Evolutionary conservation across 2,329 filamentous ascomycete genomes (phyloP), one percentile per base, ranked within the genome.

Genomic region (Nigrospora osmanthi): DNA sequence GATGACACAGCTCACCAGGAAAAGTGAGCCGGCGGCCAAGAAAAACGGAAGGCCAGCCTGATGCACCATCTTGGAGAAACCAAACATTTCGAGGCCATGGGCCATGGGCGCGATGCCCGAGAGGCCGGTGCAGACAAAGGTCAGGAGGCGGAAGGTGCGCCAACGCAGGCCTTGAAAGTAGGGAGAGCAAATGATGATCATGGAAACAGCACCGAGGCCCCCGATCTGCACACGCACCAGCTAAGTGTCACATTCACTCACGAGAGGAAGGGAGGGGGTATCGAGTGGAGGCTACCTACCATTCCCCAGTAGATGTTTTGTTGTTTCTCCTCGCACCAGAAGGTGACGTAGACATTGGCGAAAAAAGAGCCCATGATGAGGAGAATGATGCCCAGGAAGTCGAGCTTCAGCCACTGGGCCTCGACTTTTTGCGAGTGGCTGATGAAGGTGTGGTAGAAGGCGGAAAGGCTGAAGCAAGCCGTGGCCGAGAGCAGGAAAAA

Each of bases 41-140:
- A 69, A 70, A 37, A 64, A 70, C 15, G 61, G 59, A 42, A 71
- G 50, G 3, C 67, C 66, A 4, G 66, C 61, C 47, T 70, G 65
- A 50, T 60, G 59, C 40, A 57, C 52, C 48, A 70, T 61, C 51
- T 68, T 60, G 4, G 52, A 44, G 39, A 67, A 64, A 1, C 66
- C 62, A 38, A 67, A 67, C 37, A 65, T 56, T 15, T 52, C 40
- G 28, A 60, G 59, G 2, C 63, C 65, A 45, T 70, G 67, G n/a
- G 61, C 54, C 14, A 69, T 60, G 3, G 67, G 66, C 5, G 60
- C 59, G 30, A 70, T 51, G 2, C 61, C 65, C 6, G 64, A 68
- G 31, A 70, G 40, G 3, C 65, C 65, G 10, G 63, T 65, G 11
- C 54, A 59, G 6, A 70, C 51, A 43, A 69, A 68, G 4, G 60